Percentiles rank a stretch among this genome's conserved stretches.
Conservation (phyloP, 495 filamentous ascomycete species). For the Margaritispora aquatica region DNA sequence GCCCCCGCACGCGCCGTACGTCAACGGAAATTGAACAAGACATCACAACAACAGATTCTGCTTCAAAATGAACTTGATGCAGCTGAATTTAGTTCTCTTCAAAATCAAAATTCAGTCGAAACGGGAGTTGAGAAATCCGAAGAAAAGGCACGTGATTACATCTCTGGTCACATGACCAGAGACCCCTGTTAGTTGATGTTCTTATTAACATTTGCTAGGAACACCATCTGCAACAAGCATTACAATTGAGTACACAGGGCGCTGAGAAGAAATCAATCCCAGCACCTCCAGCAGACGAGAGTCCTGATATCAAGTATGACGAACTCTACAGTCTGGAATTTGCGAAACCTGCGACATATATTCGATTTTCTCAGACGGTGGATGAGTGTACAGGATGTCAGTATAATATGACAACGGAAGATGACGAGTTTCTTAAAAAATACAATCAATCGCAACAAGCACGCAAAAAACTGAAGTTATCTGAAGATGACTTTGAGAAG, state of each 20-base stretch:
- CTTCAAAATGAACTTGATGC: slow-evolving; percentile 88
- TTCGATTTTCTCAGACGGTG: slow-evolving; percentile 95
- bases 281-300: slow-evolving; percentile 72
- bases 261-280: slow-evolving; percentile 76
- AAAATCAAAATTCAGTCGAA: slow-evolving; percentile 64
- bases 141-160: slow-evolving; percentile 83
- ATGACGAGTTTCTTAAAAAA: slow-evolving; percentile 75
- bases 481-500: slow-evolving; percentile 85
- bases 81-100: slow-evolving; percentile 42
- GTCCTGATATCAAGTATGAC: slow-evolving; percentile 76
- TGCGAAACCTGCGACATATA: slow-evolving; percentile 83
- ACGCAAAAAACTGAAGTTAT: slow-evolving; percentile 56
- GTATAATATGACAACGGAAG: slow-evolving; percentile 90
- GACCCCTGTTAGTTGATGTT: slow-evolving; percentile 12
- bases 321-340: slow-evolving; percentile 74
- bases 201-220: slow-evolving; percentile 55
- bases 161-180: slow-evolving; percentile 31
- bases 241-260: slow-evolving; percentile 66
- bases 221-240: slow-evolving; percentile 94
- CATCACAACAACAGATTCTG: slow-evolving; percentile 78
- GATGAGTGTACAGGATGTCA: slow-evolving; percentile 80
- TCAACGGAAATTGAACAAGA: slow-evolving; percentile 86
- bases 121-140: slow-evolving; percentile 95
- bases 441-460: slow-evolving; percentile 81
- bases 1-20: slow-evolving; percentile 63